Evolutionary conservation across 176 grass and related monocot genomes (phyloP).

Genomic region (Raddia distichophylla): DNA sequence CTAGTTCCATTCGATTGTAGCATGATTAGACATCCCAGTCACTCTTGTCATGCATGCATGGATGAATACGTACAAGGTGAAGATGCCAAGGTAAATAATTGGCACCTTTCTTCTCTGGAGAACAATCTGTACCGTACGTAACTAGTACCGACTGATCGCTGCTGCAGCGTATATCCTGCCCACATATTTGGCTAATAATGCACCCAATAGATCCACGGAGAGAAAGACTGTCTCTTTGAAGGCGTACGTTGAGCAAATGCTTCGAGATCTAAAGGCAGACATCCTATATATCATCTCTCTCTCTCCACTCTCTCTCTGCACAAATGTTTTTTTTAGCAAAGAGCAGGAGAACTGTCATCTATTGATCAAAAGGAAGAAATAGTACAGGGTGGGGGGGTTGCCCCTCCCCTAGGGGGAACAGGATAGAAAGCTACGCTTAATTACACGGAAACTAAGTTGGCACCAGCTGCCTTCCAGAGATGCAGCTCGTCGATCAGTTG

Average conservation of each 20-base stretch:
- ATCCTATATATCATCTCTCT: constrained; percentile 15
- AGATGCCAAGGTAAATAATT: constrained; percentile 42
- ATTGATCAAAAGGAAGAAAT: too few species aligned
- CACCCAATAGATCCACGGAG: neutral
- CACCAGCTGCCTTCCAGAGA: too few species aligned
- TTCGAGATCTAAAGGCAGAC: constrained; percentile 40
- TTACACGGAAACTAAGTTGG: too few species aligned
- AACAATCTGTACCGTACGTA: constrained; percentile 47
- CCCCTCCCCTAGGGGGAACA: too few species aligned
- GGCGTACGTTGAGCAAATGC: constrained; percentile 35
- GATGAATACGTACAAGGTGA: constrained; percentile 27
- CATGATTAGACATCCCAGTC: constrained; percentile 40
- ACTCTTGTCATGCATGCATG: neutral
- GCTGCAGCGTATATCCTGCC: neutral
- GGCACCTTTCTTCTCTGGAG: constrained; percentile 39
- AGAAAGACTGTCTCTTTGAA: constrained; percentile 41
- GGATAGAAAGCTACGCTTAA: too few species aligned
- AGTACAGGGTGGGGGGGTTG: too few species aligned
- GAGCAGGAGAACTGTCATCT: too few species aligned
- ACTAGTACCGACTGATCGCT: constrained; percentile 26
- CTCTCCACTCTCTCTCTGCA: neutral
- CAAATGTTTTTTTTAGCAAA: too few species aligned
- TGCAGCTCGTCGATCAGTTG: too few species aligned
- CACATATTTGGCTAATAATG: constrained; percentile 21
- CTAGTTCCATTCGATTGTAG: constrained; percentile 34